Evolutionary conservation across 1,284 basidiomycete species (phyloP), one percentile per base, ranked within the genome.

Genomic region (Lignosus rhinocerotis): DNA sequence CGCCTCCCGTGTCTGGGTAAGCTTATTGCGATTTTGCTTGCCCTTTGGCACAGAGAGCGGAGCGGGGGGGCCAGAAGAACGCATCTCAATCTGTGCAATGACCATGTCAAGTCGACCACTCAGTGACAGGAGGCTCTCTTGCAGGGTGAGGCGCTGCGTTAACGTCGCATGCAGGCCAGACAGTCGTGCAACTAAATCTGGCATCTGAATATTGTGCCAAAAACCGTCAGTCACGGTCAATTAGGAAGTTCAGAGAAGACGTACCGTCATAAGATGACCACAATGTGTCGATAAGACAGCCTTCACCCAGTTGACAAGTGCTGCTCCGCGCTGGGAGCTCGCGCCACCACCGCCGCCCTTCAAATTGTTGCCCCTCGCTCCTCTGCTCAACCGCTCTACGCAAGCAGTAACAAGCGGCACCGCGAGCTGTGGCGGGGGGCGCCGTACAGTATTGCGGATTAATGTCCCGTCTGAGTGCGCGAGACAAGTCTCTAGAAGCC

Each of bases 71-170:
- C 77, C 75, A 19, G 87, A 85, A 19, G 87, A 84, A 33, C 90
- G 85, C 76, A 95, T 84, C 72, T 96, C 92, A 63, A 98, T 93
- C 74, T 98, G 96, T 8, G 93, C 90, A 44, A 98, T 82, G 3
- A 97, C 93, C 75, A 96, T 90, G 70, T 98, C 96, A 21, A 98
- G 80, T 58, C 94, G 86, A 14, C 96, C 96, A 58, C 87, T 93
- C 43, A 99, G 81, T 2, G 92, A 86, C 8, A 96, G 77, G 14
- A 99, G 78, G 55, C 88, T 92, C 65, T 95, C 90, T 67, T 97
- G 92, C 33, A 97, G 77, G 36, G 89, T 82, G 25, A 97, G 78
- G 31, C 96, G 86, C 32, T 87, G 82, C 0, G 89, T 87, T 32
- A 99, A 80, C 2, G 92, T 92, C 12, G 90, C 82, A 69, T 98